These are phyloP conservation scores for Mortierella sp. DNA, from an alignment of 371 early-diverging fungal genomes.

Conservation along the genomic window DNA sequence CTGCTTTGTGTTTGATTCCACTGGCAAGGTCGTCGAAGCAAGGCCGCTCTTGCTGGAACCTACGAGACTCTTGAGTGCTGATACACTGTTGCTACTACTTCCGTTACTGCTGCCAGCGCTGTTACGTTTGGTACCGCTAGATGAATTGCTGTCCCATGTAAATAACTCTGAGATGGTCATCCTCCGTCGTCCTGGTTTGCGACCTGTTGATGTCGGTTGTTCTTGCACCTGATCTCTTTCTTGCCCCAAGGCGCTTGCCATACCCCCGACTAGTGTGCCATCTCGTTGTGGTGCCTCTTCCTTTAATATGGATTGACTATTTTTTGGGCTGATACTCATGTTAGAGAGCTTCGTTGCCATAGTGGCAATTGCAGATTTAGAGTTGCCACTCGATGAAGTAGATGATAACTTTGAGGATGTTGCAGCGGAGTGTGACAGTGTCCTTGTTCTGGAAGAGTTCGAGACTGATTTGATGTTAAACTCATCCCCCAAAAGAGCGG, in stretches of 20 bases:
- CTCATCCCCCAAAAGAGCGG: not conserved
- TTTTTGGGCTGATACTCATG: slow-evolving; percentile 2
- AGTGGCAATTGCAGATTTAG: slow-evolving; percentile 1
- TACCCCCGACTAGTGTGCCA: not conserved
- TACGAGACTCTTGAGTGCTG: slow-evolving; percentile 28
- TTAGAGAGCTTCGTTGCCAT: slow-evolving; percentile 10
- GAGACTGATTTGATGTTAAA: not conserved
- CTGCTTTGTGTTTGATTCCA: not conserved
- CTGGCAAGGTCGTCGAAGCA: not conserved
- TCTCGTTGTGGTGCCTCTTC: not conserved
- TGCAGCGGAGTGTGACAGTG: not conserved
- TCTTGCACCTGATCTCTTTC: not conserved
- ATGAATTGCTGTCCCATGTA: slow-evolving; percentile 19
- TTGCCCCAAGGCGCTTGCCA: not conserved
- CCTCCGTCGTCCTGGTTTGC: slow-evolving; percentile 25
- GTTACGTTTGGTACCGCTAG: not conserved
- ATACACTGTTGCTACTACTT: slow-evolving; percentile 5
- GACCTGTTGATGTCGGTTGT: slow-evolving; percentile 4
- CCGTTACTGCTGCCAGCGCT: slow-evolving; percentile 3
- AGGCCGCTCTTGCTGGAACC: not conserved
- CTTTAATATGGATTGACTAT: not conserved
- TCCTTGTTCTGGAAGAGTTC: not conserved
- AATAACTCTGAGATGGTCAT: slow-evolving; percentile 46
- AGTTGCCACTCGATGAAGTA: not conserved
- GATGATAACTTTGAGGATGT: not conserved